Conservation (phyloP, 495 filamentous ascomycete species). For the Penicillium pulvis region DNA sequence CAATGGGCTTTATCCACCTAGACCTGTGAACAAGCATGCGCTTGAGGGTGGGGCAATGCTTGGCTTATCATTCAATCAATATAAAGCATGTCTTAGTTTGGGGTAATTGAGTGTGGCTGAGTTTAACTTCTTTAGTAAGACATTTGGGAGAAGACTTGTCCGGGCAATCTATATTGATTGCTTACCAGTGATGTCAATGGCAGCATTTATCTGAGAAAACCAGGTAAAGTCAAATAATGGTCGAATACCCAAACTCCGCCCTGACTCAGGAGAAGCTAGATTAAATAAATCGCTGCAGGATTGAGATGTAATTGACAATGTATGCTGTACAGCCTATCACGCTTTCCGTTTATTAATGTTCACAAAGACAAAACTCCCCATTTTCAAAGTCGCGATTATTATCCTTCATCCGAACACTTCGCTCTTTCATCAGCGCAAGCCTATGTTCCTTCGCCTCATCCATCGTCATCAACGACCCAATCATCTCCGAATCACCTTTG, state of each 20-base stretch:
- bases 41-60: not conserved
- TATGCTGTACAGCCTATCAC: too few species aligned
- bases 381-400: constrained; percentile 23
- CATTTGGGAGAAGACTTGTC: too few species aligned
- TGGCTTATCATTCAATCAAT: not conserved
- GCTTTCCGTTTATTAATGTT: constrained; percentile 16
- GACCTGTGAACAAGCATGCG: not conserved
- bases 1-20: not conserved
- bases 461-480: constrained; percentile 36
- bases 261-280: too few species aligned
- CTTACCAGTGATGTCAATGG: too few species aligned
- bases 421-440: constrained; percentile 52
- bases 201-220: too few species aligned
- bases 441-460: constrained; percentile 50
- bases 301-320: too few species aligned
- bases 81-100: not conserved
- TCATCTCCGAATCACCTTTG: constrained; percentile 17
- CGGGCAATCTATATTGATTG: too few species aligned
- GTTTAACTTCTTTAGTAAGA: too few species aligned
- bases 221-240: too few species aligned
- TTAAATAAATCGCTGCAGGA: too few species aligned
- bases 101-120: not conserved
- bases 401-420: constrained; percentile 21
- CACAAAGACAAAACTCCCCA: constrained; percentile 26
- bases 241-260: too few species aligned